phyloP scores from a whole-genome alignment of 2,329 filamentous ascomycete species.

The Magnaporthiopsis rhizophila region DNA sequence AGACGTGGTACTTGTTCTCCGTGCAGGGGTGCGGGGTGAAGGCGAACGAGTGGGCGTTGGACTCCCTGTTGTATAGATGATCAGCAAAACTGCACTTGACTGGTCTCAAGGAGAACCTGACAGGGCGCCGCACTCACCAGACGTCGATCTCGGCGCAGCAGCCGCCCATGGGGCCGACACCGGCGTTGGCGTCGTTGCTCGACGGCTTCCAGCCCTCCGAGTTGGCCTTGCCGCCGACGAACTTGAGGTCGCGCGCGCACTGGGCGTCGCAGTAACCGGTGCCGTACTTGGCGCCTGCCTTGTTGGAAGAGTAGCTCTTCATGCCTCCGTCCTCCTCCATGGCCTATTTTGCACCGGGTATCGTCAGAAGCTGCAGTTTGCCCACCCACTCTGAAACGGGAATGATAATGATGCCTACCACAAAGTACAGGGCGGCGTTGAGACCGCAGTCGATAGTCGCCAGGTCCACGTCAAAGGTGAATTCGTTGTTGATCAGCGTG shows the following conservation, averaged over 20 bases:
- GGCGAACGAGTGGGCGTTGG: constrained; percentile 51
- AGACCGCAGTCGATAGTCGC: constrained; percentile 55
- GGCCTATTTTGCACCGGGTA: constrained; percentile 15
- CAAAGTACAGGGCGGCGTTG: constrained; percentile 31
- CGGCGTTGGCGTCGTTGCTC: constrained; percentile 41
- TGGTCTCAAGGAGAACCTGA: no score
- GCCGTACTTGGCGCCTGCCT: constrained; percentile 41
- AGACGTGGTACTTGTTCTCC: constrained; percentile 30
- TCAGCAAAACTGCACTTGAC: no score
- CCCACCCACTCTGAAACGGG: no score
- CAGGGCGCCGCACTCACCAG: constrained; percentile 36
- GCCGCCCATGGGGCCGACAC: constrained; percentile 38
- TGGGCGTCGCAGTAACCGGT: constrained; percentile 45
- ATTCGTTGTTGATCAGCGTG: constrained; percentile 51
- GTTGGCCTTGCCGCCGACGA: constrained; percentile 35
- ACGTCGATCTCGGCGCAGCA: constrained; percentile 52
- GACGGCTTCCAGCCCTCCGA: constrained; percentile 37
- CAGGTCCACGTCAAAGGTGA: constrained; percentile 59
- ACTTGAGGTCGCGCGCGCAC: constrained; percentile 38
- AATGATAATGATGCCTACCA: background rate
- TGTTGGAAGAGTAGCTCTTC: constrained; percentile 35
- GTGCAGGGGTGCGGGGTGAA: constrained; percentile 52
- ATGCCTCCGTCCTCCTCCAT: constrained; percentile 45
- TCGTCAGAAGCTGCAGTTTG: background rate
- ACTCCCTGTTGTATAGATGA: constrained; percentile 38